Evolutionary conservation across 2,329 filamentous ascomycete species (phyloP).

Genomic region (Colletotrichum eremochloae): DNA sequence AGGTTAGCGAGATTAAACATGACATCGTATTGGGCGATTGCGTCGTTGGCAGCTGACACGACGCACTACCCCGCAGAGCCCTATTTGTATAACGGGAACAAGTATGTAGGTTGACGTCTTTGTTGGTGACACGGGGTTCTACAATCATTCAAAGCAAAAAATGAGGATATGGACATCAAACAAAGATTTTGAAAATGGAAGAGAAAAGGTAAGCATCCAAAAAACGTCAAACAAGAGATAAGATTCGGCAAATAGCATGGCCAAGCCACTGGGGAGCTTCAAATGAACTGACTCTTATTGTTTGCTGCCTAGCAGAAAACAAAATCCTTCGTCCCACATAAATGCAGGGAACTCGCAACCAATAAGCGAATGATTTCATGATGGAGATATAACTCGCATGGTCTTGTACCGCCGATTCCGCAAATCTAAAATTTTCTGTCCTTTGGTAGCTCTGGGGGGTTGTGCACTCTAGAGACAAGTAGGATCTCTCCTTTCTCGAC

Average conservation of each 20-base stretch:
- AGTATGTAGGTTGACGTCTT: neutral
- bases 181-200: no score
- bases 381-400: neutral
- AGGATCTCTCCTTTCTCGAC: neutral
- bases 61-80: no score
- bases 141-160: neutral
- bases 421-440: neutral
- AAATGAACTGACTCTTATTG: no score
- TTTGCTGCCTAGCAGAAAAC: no score
- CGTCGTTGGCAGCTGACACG: no score
- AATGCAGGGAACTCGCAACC: no score
- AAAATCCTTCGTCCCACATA: no score
- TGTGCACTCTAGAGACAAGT: neutral
- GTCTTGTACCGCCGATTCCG: neutral
- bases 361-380: no score
- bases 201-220: no score
- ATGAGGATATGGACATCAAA: neutral
- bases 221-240: neutral
- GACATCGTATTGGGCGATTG: no score
- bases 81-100: neutral
- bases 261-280: no score
- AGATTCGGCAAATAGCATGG: neutral
- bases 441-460: neutral
- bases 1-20: neutral
- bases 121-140: neutral